Percentiles rank a stretch among this genome's conserved stretches.
phyloP scores from a whole-genome alignment of 1,139 yeast species.

The Yamadazyma atlantica region DNA sequence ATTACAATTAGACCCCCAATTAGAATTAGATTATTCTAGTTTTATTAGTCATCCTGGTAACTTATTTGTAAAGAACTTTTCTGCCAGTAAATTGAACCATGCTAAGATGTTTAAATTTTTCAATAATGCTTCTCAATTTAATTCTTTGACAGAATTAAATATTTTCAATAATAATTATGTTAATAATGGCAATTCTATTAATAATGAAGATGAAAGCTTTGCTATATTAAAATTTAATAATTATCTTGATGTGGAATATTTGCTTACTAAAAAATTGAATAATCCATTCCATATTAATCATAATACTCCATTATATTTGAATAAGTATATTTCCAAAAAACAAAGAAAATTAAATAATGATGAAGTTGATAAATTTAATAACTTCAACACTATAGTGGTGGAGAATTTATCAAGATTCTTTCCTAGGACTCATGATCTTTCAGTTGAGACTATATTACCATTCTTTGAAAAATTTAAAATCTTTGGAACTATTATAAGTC shows the following conservation, averaged over 20 bases:
- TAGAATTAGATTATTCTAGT: conserved; percentile 30
- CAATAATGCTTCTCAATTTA: conserved; percentile 23
- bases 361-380: conserved; percentile 20
- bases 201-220: conserved; percentile 22
- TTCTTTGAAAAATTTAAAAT: conserved; percentile 32
- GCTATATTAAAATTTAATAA: conserved; percentile 39
- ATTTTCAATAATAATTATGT: conserved; percentile 19
- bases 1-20: conserved; percentile 4
- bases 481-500: conserved; percentile 43
- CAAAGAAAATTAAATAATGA: conserved; percentile 21
- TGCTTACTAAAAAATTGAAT: conserved; percentile 20
- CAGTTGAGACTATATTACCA: conserved; percentile 18
- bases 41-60: conserved; percentile 67
- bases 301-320: conserved; percentile 24
- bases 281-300: conserved; percentile 35
- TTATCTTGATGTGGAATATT: conserved; percentile 36
- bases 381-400: conserved; percentile 38
- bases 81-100: conserved; percentile 18
- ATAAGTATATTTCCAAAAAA: conserved; percentile 28
- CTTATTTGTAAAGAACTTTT: conserved; percentile 53
- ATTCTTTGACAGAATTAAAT: conserved; percentile 29
- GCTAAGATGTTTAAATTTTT: conserved; percentile 25
- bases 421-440: conserved; percentile 16
- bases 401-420: conserved; percentile 43
- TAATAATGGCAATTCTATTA: conserved; percentile 2